Evolutionary conservation across 176 grass and related monocot species (phyloP), one percentile per base, ranked within the genome.

Genomic region (Juncus inflexus): DNA sequence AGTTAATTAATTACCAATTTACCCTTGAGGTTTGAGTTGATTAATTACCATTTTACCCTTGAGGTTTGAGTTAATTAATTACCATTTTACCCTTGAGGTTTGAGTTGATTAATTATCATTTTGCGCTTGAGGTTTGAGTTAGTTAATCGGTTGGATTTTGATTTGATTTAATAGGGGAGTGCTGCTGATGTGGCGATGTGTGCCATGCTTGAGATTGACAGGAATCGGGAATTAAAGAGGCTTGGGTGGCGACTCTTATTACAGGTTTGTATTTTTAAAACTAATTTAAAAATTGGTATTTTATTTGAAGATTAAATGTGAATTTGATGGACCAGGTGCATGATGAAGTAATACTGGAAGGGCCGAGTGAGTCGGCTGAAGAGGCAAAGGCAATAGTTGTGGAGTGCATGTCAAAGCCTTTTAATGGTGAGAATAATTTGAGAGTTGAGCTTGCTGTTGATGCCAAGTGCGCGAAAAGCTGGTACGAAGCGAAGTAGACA

Each of bases 141-240:
- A 50, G 9, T 38, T 28, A 28, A 28, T 28, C 1, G 74, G 15
- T 45, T 54, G 28, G 60, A 56, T 64, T 47, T 9, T 74, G 4
- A 45, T 45, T 63, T 55, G 61, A 77, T 15, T 63, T 54, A 67
- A 80, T 82, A 99, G 94, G 94, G 94, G 19, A 99, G 94, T 64
- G 94, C 94, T 72, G 94, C 88, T 70, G 94, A 99, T 79, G 94
- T 99, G 76, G 88, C 94, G 51, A 99, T 92, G 94, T 99, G 94
- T 67, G 94, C 94, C 11, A 99, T 99, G 94, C 83, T 92, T 66
- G 85, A 99, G 72, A 99, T 92, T 77, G 85, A 89, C 52, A 66
- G 38, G 12, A 92, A 92, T 81, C 9, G 36, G 70, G 60, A 58
- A 83, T 85, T 99, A 9, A 90, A 92, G 81, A 80, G 84, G 77